A percentile compares a stretch with the other conserved stretches of the same genome.
Evolutionary conservation across 345 rosid genomes (phyloP).

Genomic region (Sonneratia alba): DNA sequence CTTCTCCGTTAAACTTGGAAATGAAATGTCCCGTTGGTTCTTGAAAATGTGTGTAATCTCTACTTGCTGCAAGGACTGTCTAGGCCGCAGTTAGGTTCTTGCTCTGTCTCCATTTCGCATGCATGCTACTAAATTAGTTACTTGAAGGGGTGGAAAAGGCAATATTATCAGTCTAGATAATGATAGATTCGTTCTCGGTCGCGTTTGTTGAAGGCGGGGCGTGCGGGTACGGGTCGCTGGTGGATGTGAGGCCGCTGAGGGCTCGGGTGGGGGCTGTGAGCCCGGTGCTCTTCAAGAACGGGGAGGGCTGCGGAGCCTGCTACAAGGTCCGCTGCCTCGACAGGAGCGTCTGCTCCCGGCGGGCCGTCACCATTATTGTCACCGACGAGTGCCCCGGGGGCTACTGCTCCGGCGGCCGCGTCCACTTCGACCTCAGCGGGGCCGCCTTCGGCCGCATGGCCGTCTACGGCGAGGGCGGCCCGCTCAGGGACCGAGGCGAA

Average conservation of each 20-base stretch:
- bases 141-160: not conserved
- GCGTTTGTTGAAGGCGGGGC: constrained; percentile 65
- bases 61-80: not conserved
- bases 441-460: constrained; percentile 96
- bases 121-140: not conserved
- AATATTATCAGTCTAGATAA: too few species aligned
- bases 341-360: constrained; percentile 59
- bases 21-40: not conserved
- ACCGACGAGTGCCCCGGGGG: constrained; percentile 86
- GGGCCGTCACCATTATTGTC: constrained; percentile 82
- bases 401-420: constrained; percentile 46
- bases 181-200: not conserved
- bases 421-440: constrained; percentile 93
- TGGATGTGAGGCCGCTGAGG: constrained; percentile 73
- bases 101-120: not conserved
- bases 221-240: constrained; percentile 85
- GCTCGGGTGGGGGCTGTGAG: constrained; percentile 94
- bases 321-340: constrained; percentile 77
- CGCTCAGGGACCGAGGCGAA: constrained; percentile 73
- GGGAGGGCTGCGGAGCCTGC: constrained; percentile 94
- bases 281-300: constrained; percentile 65
- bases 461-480: constrained; percentile 42
- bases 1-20: not conserved
- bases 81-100: not conserved
- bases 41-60: not conserved